These are phyloP conservation scores for Elsinoe fawcettii DNA, from an alignment of 2,329 filamentous ascomycete genomes.

Conservation along the genomic window DNA sequence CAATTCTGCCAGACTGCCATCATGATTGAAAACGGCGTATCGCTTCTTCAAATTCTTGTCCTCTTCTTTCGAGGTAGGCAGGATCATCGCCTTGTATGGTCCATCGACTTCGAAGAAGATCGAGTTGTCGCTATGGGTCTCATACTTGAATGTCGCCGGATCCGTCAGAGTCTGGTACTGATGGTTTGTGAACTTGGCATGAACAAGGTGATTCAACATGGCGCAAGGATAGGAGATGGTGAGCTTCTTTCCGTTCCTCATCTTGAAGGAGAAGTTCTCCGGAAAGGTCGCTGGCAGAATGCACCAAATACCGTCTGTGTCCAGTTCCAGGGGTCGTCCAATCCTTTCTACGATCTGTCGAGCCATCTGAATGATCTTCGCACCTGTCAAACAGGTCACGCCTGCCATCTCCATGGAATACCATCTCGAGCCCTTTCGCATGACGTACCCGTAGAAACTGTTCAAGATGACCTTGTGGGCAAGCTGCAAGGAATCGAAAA, in stretches of 20 bases:
- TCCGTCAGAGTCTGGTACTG: conserved; percentile 91
- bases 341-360: conserved; percentile 88
- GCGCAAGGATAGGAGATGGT: conserved; percentile 97
- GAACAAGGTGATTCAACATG: conserved; percentile 97
- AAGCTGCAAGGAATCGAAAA: conserved; percentile 92
- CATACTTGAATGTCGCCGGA: conserved; percentile 72
- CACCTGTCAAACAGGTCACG: conserved; percentile 92
- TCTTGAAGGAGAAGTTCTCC: conserved; percentile 88
- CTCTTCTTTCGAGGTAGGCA: conserved; percentile 96
- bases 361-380: conserved; percentile 94
- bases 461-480: conserved; percentile 99
- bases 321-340: conserved; percentile 83
- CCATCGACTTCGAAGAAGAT: conserved; percentile 99
- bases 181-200: conserved; percentile 90
- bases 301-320: conserved; percentile 99
- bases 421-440: conserved; percentile 98
- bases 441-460: conserved; percentile 98
- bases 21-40: conserved; percentile 98
- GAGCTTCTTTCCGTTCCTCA: conserved; percentile 93
- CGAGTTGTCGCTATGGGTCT: conserved; percentile 96
- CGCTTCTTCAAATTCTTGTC: conserved; percentile 99
- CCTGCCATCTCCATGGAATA: conserved; percentile 99
- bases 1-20: conserved; percentile 86
- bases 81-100: conserved; percentile 92
- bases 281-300: conserved; percentile 95